Evolutionary conservation across 345 rosid genomes (phyloP).

Genomic region (Theobroma cacao): DNA sequence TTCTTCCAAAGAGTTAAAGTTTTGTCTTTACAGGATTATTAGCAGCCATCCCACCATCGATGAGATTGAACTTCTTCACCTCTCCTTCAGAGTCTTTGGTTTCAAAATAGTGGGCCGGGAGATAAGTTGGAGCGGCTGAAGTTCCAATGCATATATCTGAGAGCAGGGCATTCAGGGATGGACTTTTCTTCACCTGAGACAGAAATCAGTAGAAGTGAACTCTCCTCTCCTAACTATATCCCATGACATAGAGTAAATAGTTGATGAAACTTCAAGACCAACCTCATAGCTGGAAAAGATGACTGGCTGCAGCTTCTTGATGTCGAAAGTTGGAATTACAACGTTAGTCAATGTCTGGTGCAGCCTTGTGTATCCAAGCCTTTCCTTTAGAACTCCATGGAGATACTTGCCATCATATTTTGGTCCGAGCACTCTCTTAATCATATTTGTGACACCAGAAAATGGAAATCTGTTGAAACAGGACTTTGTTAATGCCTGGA

Average conservation of each 20-base stretch:
- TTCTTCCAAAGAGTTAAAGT: too few species aligned
- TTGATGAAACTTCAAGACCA: background rate
- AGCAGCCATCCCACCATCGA: slow-evolving; percentile 81
- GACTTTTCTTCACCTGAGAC: slow-evolving; percentile 32
- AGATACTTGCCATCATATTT: slow-evolving; percentile 47
- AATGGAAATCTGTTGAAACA: background rate
- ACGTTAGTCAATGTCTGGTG: slow-evolving; percentile 37
- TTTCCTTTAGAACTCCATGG: slow-evolving; percentile 28
- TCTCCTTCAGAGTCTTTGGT: slow-evolving; percentile 32
- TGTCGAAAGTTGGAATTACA: slow-evolving; percentile 53
- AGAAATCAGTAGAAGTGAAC: too few species aligned
- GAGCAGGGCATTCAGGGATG: slow-evolving; percentile 39
- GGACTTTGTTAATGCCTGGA: background rate
- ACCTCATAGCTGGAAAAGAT: slow-evolving; percentile 48
- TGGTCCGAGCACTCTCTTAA: slow-evolving; percentile 38
- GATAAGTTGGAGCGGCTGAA: slow-evolving; percentile 69
- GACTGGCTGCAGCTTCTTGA: slow-evolving; percentile 46
- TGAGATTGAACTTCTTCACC: slow-evolving; percentile 51
- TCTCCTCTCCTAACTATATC: too few species aligned
- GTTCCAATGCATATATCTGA: slow-evolving; percentile 62
- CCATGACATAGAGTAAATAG: too few species aligned
- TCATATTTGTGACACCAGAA: slow-evolving; percentile 1
- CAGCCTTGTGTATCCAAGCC: slow-evolving; percentile 30
- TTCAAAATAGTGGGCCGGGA: slow-evolving; percentile 46
- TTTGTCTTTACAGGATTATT: slow-evolving; percentile 63